Percentiles rank a stretch among this genome's conserved stretches.
These are phyloP conservation scores for Fusarium austroafricanum DNA, from an alignment of 2,329 filamentous ascomycete species.

Conservation along the genomic window DNA sequence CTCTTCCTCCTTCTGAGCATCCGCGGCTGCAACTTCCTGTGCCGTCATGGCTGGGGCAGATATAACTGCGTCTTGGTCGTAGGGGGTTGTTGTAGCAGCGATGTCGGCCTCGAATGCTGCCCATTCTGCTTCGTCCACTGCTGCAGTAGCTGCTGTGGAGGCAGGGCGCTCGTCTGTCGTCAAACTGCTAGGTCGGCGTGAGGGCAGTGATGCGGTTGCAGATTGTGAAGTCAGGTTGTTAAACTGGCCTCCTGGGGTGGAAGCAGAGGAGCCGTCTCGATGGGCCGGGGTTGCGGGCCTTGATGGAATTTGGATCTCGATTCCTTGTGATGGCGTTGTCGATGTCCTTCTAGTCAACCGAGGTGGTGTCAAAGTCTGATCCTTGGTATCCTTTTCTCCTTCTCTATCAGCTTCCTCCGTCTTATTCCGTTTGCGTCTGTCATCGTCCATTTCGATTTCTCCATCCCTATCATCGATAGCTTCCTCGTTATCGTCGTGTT, in stretches of 20 bases:
- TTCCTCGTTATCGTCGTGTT: constrained; percentile 51
- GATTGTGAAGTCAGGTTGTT: constrained; percentile 26
- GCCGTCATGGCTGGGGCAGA: constrained; percentile 75
- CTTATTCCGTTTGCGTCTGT: constrained; percentile 60
- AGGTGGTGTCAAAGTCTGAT: constrained; percentile 54
- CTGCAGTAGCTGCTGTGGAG: constrained; percentile 42
- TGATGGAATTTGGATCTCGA: constrained; percentile 73
- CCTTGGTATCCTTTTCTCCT: constrained; percentile 34
- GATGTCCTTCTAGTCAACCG: constrained; percentile 61
- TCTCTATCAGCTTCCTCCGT: constrained; percentile 48
- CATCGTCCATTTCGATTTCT: constrained; percentile 52
- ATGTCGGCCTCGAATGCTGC: constrained; percentile 89
- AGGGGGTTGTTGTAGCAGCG: constrained; percentile 58
- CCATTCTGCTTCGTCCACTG: constrained; percentile 81
- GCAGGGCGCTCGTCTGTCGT: constrained; percentile 33
- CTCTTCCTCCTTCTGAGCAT: constrained; percentile 62
- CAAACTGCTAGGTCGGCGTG: constrained; percentile 44
- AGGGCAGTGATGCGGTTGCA: constrained; percentile 47
- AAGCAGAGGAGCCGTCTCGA: constrained; percentile 56
- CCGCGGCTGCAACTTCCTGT: constrained; percentile 69
- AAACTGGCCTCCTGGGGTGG: constrained; percentile 50
- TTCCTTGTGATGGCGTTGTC: constrained; percentile 63
- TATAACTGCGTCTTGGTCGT: constrained; percentile 68
- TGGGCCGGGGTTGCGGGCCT: constrained; percentile 69
- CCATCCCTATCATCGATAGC: constrained; percentile 43